These are phyloP conservation scores for Phaeosphaeria sp. DNA, from an alignment of 2,329 filamentous ascomycete species.

Conservation along the genomic window DNA sequence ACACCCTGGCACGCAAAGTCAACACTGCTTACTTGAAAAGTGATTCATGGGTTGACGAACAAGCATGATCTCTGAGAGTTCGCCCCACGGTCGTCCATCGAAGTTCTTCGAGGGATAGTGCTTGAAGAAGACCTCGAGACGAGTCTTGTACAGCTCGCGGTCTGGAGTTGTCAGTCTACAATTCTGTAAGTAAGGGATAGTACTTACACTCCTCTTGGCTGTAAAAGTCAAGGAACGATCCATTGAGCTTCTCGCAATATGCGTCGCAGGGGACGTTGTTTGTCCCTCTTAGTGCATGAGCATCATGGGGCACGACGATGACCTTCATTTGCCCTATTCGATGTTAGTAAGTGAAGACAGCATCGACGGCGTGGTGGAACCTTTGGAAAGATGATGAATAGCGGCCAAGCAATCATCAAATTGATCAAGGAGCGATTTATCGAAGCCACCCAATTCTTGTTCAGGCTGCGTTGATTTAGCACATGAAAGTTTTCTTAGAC, in stretches of 20 bases:
- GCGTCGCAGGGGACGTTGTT: constrained; percentile 44
- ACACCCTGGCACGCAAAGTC: constrained; percentile 32
- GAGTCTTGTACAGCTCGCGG: constrained; percentile 37
- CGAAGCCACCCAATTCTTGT: constrained; percentile 37
- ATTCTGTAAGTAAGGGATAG: background rate
- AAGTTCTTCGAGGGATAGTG: constrained; percentile 47
- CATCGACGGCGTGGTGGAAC: constrained; percentile 5
- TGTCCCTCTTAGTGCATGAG: constrained; percentile 39
- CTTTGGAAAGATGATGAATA: constrained; percentile 44
- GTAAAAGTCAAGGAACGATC: constrained; percentile 46
- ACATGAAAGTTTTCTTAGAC: background rate
- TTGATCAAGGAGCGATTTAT: constrained; percentile 40
- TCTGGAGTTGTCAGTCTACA: constrained; percentile 11
- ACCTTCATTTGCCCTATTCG: constrained; percentile 41
- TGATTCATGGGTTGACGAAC: constrained; percentile 18
- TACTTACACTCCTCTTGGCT: constrained; percentile 35
- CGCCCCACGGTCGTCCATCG: constrained; percentile 35
- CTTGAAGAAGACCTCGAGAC: constrained; percentile 43
- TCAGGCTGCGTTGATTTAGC: constrained; percentile 31
- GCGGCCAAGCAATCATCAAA: constrained; percentile 45
- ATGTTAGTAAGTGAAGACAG: background rate
- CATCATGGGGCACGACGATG: constrained; percentile 45
- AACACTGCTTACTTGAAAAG: background rate
- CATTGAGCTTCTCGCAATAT: constrained; percentile 40
- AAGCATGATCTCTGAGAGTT: constrained; percentile 40